Conservation (phyloP, 225 moss, liverwort and hornwort genomes). For the Lunularia cruciata region DNA sequence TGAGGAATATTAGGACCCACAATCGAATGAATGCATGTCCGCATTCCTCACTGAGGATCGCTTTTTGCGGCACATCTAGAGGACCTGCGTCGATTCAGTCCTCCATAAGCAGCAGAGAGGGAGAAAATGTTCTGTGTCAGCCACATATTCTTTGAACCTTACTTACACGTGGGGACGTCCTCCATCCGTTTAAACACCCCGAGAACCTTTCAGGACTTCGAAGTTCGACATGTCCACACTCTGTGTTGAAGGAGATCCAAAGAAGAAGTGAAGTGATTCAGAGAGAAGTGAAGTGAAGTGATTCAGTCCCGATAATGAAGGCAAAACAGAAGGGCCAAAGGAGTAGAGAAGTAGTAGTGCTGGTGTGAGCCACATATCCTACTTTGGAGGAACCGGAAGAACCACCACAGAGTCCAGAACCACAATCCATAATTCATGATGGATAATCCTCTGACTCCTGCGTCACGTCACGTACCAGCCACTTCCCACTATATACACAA, state of each 20-base stretch:
- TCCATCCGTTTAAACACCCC: too few relatives aligned
- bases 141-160: not conserved
- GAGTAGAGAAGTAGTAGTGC: not conserved
- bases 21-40: not conserved
- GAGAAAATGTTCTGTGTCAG: not conserved
- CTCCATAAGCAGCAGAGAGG: not conserved
- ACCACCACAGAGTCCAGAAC: not conserved
- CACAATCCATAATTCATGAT: constrained; percentile 8
- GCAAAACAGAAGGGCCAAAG: too few relatives aligned
- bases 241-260: too few relatives aligned
- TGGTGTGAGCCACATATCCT: not conserved
- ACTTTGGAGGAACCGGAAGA: not conserved
- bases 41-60: not conserved
- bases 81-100: not conserved
- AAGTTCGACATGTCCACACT: too few relatives aligned
- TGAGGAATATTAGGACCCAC: not conserved
- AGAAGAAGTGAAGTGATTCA: too few relatives aligned
- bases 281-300: too few relatives aligned
- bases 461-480: too few relatives aligned
- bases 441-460: not conserved
- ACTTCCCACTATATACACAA: too few relatives aligned
- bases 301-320: not conserved
- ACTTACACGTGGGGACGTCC: not conserved
- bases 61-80: not conserved
- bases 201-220: too few relatives aligned